phyloP scores from a whole-genome alignment of 2,329 filamentous ascomycete genomes.

The Thielaviopsis musarum region DNA sequence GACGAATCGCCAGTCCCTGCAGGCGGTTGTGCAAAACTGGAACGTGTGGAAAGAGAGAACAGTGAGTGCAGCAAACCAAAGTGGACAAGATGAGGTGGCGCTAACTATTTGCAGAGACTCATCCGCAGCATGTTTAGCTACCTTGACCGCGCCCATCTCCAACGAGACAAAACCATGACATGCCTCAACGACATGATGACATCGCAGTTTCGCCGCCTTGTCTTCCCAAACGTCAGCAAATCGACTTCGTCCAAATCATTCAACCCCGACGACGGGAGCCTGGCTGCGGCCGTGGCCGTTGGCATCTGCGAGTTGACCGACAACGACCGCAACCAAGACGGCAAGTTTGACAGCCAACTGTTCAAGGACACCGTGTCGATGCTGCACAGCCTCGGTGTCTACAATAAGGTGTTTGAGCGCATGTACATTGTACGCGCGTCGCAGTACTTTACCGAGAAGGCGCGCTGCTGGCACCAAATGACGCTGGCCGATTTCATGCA shows the following conservation, averaged over 20 bases:
- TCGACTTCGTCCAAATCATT: constrained; percentile 11
- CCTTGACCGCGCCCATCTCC: constrained; percentile 74
- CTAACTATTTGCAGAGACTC: constrained; percentile 34
- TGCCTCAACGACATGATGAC: constrained; percentile 73
- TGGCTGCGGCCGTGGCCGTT: constrained; percentile 18
- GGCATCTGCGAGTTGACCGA: constrained; percentile 61
- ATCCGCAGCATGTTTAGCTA: constrained; percentile 87
- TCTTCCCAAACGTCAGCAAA: constrained; percentile 22
- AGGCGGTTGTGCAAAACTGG: constrained; percentile 44
- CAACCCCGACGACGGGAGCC: constrained; percentile 8
- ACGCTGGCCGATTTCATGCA: constrained; percentile 61
- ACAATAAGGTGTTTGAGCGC: constrained; percentile 64
- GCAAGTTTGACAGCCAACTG: constrained; percentile 43
- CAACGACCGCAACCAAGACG: constrained; percentile 45
- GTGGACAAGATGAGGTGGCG: background rate
- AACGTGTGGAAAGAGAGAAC: constrained; percentile 44
- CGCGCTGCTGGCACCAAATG: constrained; percentile 43
- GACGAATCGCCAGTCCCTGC: constrained; percentile 47
- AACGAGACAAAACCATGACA: constrained; percentile 50
- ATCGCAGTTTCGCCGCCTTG: constrained; percentile 50
- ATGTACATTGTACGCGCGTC: constrained; percentile 51
- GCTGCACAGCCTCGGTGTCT: constrained; percentile 71
- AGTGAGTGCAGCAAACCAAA: constrained; percentile 1
- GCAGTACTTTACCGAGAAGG: constrained; percentile 52
- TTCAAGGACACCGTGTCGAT: constrained; percentile 64